These are phyloP conservation scores for Microcyclospora tardicrescens DNA, from an alignment of 2,329 filamentous ascomycete species.

Conservation along the genomic window DNA sequence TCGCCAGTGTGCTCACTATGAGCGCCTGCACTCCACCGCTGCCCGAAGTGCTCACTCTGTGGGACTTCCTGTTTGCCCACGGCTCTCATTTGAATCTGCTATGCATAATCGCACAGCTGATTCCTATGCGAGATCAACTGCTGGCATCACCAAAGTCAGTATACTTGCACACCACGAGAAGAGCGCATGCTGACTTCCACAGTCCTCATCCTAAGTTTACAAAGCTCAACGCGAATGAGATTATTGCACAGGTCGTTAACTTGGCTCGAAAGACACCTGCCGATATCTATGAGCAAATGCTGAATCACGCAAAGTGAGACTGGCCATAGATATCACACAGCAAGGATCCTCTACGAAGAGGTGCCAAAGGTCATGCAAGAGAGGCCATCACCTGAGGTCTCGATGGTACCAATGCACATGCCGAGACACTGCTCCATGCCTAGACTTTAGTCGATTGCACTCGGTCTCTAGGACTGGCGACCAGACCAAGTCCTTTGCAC, in stretches of 20 bases:
- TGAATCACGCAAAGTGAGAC: constrained; percentile 66
- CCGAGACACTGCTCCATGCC: too few species aligned
- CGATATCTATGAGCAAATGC: constrained; percentile 80
- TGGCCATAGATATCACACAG: too few species aligned
- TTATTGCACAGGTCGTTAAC: constrained; percentile 54
- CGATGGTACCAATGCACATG: too few species aligned
- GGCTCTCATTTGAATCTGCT: constrained; percentile 89
- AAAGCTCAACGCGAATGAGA: constrained; percentile 19
- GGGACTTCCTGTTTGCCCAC: constrained; percentile 96
- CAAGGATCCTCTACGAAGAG: too few species aligned
- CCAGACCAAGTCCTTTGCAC: too few species aligned
- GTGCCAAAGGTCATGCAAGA: too few species aligned
- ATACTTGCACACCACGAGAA: background rate
- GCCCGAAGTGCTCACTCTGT: constrained; percentile 81
- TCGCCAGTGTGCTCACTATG: constrained; percentile 84
- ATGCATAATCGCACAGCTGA: constrained; percentile 89
- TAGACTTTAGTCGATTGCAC: too few species aligned
- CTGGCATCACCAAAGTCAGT: constrained; percentile 69
- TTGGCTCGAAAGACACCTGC: constrained; percentile 84
- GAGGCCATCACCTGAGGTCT: too few species aligned
- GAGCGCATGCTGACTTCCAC: background rate
- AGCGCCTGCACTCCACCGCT: constrained; percentile 92
- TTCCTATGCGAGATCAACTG: constrained; percentile 74
- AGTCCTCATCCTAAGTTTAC: constrained; percentile 60
- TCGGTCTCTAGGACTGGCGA: too few species aligned